Evolutionary conservation across 345 rosid species (phyloP), one percentile per base, ranked within the genome.

Genomic region (Excoecaria cochinchinensis): DNA sequence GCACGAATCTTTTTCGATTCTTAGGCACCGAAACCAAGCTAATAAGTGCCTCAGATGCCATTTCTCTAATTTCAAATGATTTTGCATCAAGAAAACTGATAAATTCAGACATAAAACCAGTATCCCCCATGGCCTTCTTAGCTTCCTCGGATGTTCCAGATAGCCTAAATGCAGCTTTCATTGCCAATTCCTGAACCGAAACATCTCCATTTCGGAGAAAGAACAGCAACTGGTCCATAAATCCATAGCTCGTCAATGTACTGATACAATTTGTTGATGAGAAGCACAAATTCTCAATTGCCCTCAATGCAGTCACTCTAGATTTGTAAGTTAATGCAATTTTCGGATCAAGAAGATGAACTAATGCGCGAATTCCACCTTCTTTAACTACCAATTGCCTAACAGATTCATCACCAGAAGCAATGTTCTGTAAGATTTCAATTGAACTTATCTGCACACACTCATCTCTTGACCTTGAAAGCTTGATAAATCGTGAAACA

Each of bases 31-130:
- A 82, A 67, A 91, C 81, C 89, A 92, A 50, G 75, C 79, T 73
- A 13, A 81, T 85, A 0, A 95, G 86, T 17, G 97, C 90, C 63
- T 82, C 86, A 0, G 93, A 89, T 9, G 97, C 98, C 90, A 87
- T 89, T 80, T 89, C 90, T 2, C 95, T 85, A 10, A 91, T 92
- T 39, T 90, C 92, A 36, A 82, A 77, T 1, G 98, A 89, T 76
- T 95, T 95, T 4, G 97, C 92, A 22, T 88, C 90, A 4, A 95
- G 93, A 69, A 92, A 87, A 50, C 82, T 88, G 3, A 92, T 86
- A 48, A 92, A 85, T 80, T 92, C 99, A 0, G 92, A 73, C 92
- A 92, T 91, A 78, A 92, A 92, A 40, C 99, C 98, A 0, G 90
- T 82, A 17, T 90, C 96, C 0, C 97, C 97, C 90, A 95, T 84